phyloP scores from a whole-genome alignment of 2,329 filamentous ascomycete species.

The Trichoderma atroviride region DNA sequence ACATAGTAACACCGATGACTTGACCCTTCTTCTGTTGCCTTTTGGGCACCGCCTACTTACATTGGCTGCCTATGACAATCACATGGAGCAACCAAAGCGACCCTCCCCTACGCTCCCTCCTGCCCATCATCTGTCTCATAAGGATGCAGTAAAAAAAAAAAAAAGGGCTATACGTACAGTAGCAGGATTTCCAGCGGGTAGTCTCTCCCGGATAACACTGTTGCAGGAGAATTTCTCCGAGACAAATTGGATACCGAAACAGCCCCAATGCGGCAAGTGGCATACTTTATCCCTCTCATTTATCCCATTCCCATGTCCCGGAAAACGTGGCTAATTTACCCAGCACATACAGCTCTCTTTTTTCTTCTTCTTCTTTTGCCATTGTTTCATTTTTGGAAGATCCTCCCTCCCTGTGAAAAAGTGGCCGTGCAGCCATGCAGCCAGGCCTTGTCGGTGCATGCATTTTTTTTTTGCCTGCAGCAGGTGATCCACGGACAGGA shows the following conservation, averaged over 20 bases:
- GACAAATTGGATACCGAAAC: not conserved
- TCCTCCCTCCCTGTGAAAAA: not conserved
- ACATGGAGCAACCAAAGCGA: not conserved
- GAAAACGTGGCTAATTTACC: constrained; percentile 9
- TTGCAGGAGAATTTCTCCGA: constrained; percentile 1
- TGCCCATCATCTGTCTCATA: not conserved
- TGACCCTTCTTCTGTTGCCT: not conserved
- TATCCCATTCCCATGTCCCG: not conserved
- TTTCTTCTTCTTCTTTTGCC: not conserved
- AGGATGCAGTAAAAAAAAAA: not conserved
- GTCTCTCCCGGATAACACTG: not conserved
- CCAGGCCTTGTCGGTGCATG: constrained; percentile 4
- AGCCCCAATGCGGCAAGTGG: not conserved
- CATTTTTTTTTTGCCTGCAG: not conserved
- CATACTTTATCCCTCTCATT: not conserved
- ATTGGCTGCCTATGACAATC: not conserved
- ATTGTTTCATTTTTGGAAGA: not conserved
- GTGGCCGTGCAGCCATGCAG: not conserved
- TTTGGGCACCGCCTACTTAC: not conserved
- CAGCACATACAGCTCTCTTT: not conserved
- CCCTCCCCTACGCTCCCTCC: not conserved
- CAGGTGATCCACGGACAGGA: not conserved
- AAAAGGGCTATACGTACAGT: not conserved
- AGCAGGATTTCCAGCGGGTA: not conserved
- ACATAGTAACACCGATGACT: not conserved